Conservation (phyloP, 257 asterid species). For the Scutellaria barbata region DNA sequence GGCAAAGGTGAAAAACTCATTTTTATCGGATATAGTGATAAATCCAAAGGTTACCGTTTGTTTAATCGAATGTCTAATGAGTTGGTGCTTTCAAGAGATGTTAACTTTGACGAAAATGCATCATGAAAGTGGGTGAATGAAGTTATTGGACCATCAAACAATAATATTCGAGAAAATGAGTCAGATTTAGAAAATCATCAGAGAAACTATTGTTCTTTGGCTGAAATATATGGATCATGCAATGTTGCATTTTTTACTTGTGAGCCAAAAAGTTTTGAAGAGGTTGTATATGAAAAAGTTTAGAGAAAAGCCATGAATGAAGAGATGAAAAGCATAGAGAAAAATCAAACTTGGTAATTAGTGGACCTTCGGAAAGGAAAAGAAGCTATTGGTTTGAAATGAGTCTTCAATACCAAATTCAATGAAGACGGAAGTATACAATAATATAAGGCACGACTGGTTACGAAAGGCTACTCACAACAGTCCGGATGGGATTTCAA, state of each 20-base stretch:
- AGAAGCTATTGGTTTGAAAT: neutral
- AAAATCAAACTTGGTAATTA: slow-evolving; percentile 30
- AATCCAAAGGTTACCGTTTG: slow-evolving; percentile 19
- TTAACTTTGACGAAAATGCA: slow-evolving; percentile 2
- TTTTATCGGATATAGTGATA: slow-evolving; percentile 25
- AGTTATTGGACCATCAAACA: neutral
- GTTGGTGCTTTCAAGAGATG: slow-evolving; percentile 25
- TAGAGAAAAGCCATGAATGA: slow-evolving; percentile 25
- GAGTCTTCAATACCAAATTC: slow-evolving; percentile 4
- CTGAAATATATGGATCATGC: slow-evolving; percentile 6
- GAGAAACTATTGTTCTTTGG: neutral
- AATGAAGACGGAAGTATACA: slow-evolving; percentile 10
- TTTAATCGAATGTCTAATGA: slow-evolving; percentile 3
- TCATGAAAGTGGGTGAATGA: slow-evolving; percentile 1
- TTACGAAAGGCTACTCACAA: neutral
- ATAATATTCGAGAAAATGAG: neutral
- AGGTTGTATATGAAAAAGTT: neutral
- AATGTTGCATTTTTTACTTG: neutral
- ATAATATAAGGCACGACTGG: slow-evolving; percentile 6
- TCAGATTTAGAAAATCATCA: neutral
- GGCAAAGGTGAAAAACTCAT: slow-evolving; percentile 4
- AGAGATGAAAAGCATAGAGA: slow-evolving; percentile 22
- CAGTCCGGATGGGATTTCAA: neutral
- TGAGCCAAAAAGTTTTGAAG: neutral
- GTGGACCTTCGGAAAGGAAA: neutral